Evolutionary conservation across 108 stramenopile genomes (phyloP).

Genomic region (Chaetoceros tenuissimus): DNA sequence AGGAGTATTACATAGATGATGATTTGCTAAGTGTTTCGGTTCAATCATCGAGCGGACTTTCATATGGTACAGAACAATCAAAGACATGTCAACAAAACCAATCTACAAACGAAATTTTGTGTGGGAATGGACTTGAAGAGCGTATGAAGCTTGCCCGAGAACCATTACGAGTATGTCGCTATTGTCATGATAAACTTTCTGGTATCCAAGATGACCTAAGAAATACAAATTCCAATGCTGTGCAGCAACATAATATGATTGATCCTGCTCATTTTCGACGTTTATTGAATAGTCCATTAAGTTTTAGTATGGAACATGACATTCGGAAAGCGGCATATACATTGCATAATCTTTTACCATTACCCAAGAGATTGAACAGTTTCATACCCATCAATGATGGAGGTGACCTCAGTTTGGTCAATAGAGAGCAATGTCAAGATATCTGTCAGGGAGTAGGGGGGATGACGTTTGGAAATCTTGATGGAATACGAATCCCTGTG

Average conservation of each 20-base stretch:
- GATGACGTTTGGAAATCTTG: constrained; percentile 61
- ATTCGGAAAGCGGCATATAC: constrained; percentile 85
- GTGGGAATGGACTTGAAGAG: constrained; percentile 65
- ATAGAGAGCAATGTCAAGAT: neutral
- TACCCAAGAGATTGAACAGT: constrained; percentile 32
- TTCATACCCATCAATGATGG: constrained; percentile 1
- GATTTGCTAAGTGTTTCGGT: too few relatives aligned
- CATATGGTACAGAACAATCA: too few relatives aligned
- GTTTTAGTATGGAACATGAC: constrained; percentile 87
- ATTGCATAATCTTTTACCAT: constrained; percentile 71
- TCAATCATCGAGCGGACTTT: too few relatives aligned
- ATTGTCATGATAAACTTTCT: constrained; percentile 39
- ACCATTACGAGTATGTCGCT: constrained; percentile 53
- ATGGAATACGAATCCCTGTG: constrained; percentile 73
- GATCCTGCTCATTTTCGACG: constrained; percentile 58
- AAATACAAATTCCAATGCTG: constrained; percentile 58
- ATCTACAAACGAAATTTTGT: constrained; percentile 41
- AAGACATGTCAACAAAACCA: too few relatives aligned
- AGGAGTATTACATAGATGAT: too few relatives aligned
- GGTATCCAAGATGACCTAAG: constrained; percentile 68
- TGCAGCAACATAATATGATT: constrained; percentile 79
- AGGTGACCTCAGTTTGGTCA: too few relatives aligned
- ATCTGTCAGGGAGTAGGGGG: neutral
- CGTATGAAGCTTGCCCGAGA: constrained; percentile 44
- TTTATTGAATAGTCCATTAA: constrained; percentile 70